phyloP scores from a whole-genome alignment of 257 asterid genomes.

The Lycium ferocissimum region DNA sequence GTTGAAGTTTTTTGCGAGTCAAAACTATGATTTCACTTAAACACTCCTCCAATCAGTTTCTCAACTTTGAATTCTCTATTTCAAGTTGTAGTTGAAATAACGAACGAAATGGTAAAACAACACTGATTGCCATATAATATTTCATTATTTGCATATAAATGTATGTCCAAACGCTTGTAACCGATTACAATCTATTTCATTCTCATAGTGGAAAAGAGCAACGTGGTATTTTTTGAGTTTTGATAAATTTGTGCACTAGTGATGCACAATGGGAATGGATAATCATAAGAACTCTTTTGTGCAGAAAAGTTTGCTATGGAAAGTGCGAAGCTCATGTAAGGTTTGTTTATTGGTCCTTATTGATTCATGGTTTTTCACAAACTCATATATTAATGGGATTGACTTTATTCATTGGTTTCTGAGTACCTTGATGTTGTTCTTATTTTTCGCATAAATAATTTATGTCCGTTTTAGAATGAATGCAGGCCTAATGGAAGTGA shows the following conservation, averaged over 20 bases:
- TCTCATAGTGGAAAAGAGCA: not conserved
- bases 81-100: not conserved
- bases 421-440: not conserved
- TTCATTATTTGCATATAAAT: not conserved
- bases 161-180: not conserved
- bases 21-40: not conserved
- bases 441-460: slow-evolving; percentile 30
- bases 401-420: not conserved
- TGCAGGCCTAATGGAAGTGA: slow-evolving; percentile 78
- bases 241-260: not conserved
- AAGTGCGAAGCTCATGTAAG: slow-evolving; percentile 49
- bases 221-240: not conserved
- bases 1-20: not conserved
- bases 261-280: slow-evolving; percentile 4
- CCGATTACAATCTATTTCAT: not conserved
- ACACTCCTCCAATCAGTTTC: not conserved
- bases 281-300: slow-evolving; percentile 24
- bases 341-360: slow-evolving; percentile 43
- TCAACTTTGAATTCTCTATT: not conserved
- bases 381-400: not conserved
- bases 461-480: slow-evolving; percentile 51
- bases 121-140: not conserved
- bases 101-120: not conserved
- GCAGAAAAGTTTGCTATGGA: slow-evolving; percentile 57
- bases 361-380: not conserved